A percentile compares a stretch with the other conserved stretches of the same genome.
These are phyloP conservation scores for Sonneratia alba DNA, from an alignment of 345 rosid species.

Conservation along the genomic window DNA sequence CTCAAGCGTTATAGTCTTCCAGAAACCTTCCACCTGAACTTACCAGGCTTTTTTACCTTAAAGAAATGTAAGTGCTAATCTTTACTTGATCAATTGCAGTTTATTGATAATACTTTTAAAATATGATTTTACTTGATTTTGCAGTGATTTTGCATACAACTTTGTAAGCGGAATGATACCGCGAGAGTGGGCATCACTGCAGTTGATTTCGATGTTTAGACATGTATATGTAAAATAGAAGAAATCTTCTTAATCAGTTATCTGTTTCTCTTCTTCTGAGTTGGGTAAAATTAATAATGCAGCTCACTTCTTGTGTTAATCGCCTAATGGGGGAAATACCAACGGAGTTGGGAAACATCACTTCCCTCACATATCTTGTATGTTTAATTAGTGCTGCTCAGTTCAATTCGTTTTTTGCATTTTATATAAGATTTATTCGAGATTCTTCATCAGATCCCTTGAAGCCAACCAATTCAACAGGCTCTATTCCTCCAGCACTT, in stretches of 20 bases:
- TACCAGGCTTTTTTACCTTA: constrained; percentile 41
- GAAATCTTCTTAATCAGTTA: not conserved
- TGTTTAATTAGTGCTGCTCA: constrained; percentile 2
- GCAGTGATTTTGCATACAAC: constrained; percentile 29
- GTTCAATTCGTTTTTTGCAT: not conserved
- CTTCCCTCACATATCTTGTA: constrained; percentile 29
- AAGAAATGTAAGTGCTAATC: constrained; percentile 32
- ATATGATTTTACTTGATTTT: not conserved
- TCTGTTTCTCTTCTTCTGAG: not conserved
- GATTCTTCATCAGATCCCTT: constrained; percentile 23
- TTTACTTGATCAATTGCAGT: not conserved
- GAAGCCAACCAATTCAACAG: constrained; percentile 39
- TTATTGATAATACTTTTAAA: not conserved
- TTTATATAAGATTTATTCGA: not conserved
- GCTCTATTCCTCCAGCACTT: constrained; percentile 31
- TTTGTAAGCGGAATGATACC: constrained; percentile 37
- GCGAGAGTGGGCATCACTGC: constrained; percentile 30
- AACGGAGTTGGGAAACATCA: constrained; percentile 24
- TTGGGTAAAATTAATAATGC: constrained; percentile 10
- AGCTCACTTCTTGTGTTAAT: constrained; percentile 31
- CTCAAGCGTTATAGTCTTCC: constrained; percentile 48
- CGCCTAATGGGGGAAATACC: constrained; percentile 37
- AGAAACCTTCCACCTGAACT: constrained; percentile 53
- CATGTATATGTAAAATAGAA: not conserved
- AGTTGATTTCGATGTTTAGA: constrained; percentile 23